phyloP scores from a whole-genome alignment of 2,329 filamentous ascomycete genomes.

The Neopestalotiopsis sp. region DNA sequence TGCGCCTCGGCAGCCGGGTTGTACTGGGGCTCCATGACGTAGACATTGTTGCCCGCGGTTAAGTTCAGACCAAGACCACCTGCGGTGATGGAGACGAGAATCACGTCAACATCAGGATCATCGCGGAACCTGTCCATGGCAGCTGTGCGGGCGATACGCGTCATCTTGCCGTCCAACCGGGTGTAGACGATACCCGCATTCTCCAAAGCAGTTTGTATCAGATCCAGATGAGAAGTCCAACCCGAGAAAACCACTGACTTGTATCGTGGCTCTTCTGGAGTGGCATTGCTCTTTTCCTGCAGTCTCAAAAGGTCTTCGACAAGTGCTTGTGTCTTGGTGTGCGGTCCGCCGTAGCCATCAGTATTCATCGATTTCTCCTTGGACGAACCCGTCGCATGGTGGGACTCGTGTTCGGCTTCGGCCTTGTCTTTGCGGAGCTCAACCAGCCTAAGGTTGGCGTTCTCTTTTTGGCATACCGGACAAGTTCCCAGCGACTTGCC shows the following conservation, averaged over 20 bases:
- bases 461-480: slow-evolving; percentile 58
- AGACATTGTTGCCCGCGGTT: slow-evolving; percentile 83
- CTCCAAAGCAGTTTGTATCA: slow-evolving; percentile 83
- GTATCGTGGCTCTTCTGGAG: slow-evolving; percentile 73
- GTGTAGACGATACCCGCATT: slow-evolving; percentile 70
- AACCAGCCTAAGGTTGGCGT: slow-evolving; percentile 66
- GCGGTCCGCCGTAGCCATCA: slow-evolving; percentile 79
- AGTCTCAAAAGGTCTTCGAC: slow-evolving; percentile 74
- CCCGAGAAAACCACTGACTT: slow-evolving; percentile 95
- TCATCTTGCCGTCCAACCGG: slow-evolving; percentile 92
- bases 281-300: slow-evolving; percentile 63
- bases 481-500: slow-evolving; percentile 60
- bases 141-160: slow-evolving; percentile 71
- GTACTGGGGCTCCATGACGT: slow-evolving; percentile 98
- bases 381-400: slow-evolving; percentile 45
- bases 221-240: slow-evolving; percentile 94
- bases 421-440: slow-evolving; percentile 69
- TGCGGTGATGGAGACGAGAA: slow-evolving; percentile 90
- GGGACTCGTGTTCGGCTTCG: slow-evolving; percentile 60
- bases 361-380: slow-evolving; percentile 62
- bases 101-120: slow-evolving; percentile 73
- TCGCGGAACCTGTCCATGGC: slow-evolving; percentile 81
- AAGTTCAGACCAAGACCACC: slow-evolving; percentile 92
- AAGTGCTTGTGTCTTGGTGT: slow-evolving; percentile 88
- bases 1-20: slow-evolving; percentile 96